Evolutionary conservation across 352 stramenopile species (phyloP).

Genomic region (Pythium oligandrum): DNA sequence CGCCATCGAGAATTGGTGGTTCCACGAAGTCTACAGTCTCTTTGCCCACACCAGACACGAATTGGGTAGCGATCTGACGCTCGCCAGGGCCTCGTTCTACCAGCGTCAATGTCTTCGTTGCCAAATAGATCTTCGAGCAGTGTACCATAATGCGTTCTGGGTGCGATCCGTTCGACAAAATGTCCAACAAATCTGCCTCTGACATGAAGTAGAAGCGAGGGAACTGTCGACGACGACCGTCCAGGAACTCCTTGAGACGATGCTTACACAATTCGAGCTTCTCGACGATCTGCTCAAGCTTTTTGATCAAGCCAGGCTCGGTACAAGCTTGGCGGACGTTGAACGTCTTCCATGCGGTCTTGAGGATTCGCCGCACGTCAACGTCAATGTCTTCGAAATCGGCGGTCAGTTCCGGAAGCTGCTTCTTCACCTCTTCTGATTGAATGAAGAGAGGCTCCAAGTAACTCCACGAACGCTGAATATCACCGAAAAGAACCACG

Average conservation of each 20-base stretch:
- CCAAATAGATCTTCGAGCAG: slow-evolving; percentile 95
- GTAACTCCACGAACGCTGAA: slow-evolving; percentile 96
- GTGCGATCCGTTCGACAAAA: slow-evolving; percentile 93
- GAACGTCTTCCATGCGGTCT: slow-evolving; percentile 79
- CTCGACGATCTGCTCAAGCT: slow-evolving; percentile 90
- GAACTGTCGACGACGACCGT: slow-evolving; percentile 92
- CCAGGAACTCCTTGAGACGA: slow-evolving; percentile 93
- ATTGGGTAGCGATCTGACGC: slow-evolving; percentile 85
- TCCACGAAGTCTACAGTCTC: slow-evolving; percentile 93
- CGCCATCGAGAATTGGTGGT: slow-evolving; percentile 89
- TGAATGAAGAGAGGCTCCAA: slow-evolving; percentile 95
- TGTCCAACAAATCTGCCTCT: slow-evolving; percentile 92
- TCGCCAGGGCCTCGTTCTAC: slow-evolving; percentile 46
- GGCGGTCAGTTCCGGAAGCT: slow-evolving; percentile 91
- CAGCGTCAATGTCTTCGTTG: slow-evolving; percentile 90
- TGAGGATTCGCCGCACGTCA: slow-evolving; percentile 87
- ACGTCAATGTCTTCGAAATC: slow-evolving; percentile 94
- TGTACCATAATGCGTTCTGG: slow-evolving; percentile 94
- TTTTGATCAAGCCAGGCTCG: slow-evolving; percentile 79
- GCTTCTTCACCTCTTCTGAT: slow-evolving; percentile 95
- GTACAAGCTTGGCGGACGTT: slow-evolving; percentile 92
- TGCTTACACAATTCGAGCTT: slow-evolving; percentile 95
- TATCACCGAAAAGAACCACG: slow-evolving; percentile 91
- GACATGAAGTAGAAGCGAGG: slow-evolving; percentile 93
- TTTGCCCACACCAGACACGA: slow-evolving; percentile 92